These are phyloP conservation scores for Paralagenidium karlingii DNA, from an alignment of 352 stramenopile species.

Conservation along the genomic window DNA sequence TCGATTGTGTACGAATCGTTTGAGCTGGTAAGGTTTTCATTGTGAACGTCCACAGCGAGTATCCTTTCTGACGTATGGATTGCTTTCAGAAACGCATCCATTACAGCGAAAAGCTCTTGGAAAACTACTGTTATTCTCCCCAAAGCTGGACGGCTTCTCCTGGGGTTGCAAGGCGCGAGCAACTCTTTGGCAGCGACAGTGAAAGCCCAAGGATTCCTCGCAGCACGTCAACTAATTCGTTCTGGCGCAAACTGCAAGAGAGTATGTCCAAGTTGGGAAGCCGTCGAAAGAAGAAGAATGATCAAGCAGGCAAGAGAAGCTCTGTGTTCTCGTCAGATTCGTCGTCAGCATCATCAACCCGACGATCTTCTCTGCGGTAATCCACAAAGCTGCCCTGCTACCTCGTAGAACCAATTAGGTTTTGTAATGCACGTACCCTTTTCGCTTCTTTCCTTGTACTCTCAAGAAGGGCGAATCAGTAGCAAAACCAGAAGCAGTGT, in stretches of 20 bases:
- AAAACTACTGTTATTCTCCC: constrained; percentile 73
- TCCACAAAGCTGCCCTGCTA: no score
- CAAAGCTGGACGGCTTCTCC: constrained; percentile 76
- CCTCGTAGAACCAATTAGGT: no score
- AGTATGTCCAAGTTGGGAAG: constrained; percentile 54
- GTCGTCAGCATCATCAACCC: no score
- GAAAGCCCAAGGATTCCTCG: constrained; percentile 25
- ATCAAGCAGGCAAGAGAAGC: not conserved
- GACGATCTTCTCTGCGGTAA: no score
- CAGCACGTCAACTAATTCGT: constrained; percentile 23
- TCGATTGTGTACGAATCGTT: constrained; percentile 65
- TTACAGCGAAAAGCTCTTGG: constrained; percentile 73
- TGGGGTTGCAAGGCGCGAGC: constrained; percentile 45
- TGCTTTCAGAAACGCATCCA: constrained; percentile 46
- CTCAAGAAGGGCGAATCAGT: no score
- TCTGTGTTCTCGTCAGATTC: no score
- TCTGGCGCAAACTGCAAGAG: constrained; percentile 66
- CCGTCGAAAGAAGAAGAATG: constrained; percentile 31
- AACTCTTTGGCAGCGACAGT: constrained; percentile 51
- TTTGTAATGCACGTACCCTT: no score
- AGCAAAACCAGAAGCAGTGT: no score
- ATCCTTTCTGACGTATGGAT: constrained; percentile 1
- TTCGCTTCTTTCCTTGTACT: no score
- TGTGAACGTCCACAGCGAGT: not conserved
- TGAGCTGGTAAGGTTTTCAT: constrained; percentile 33